Base-by-base conservation (phyloP, 2,329 filamentous ascomycete species). In the Zasmidium angulare region DNA sequence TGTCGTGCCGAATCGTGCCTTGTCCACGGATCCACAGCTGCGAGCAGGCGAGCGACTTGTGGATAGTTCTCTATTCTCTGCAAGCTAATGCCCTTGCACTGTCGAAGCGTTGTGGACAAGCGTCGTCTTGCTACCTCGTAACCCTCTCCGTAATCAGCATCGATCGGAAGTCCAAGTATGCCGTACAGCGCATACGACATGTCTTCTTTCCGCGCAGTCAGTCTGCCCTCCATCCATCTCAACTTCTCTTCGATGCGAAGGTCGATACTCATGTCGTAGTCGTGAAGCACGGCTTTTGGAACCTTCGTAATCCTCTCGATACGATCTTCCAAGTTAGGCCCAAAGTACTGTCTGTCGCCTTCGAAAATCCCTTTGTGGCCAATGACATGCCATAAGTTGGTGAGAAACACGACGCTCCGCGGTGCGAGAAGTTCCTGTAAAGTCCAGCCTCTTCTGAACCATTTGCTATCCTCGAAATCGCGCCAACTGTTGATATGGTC, bases 141-240 rank as follows among this genome's bases (percentile, higher is more conserved):
- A 4, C 60, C 55, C 40, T 67, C 63, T 3, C 64, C 63, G 22
- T 66, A 67, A 17, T 55, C 40, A 3, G 59, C 51, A n/a, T 29
- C 52, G 14, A 56, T 43, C 2, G 47, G 46, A 2, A 65, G 57
- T 12, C 46, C 58, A 21, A 66, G 51, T 14, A 67, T 58, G 26
- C 65, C 62, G 19, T 61, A 53, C 17, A 66, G 55, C 31, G 52
- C 50, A 46, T 66, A 66, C n/a, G 52, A 51, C 31, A 56, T 58
- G 55, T 66, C 65, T 51, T 67, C 64, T 1, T 14, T 9, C 14
- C 54, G 46, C 0, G 55, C 40, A 10, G 62, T 63, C 24, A 48
- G 14, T 48, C 65, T 46, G 29, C 56, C 46, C 10, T 59, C 59
- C 47, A 58, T 53, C 62, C 56, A 63, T 22, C 46, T 17, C 24